Evolutionary conservation across 352 stramenopile species (phyloP).

Genomic region (Aphanomyces invadans): DNA sequence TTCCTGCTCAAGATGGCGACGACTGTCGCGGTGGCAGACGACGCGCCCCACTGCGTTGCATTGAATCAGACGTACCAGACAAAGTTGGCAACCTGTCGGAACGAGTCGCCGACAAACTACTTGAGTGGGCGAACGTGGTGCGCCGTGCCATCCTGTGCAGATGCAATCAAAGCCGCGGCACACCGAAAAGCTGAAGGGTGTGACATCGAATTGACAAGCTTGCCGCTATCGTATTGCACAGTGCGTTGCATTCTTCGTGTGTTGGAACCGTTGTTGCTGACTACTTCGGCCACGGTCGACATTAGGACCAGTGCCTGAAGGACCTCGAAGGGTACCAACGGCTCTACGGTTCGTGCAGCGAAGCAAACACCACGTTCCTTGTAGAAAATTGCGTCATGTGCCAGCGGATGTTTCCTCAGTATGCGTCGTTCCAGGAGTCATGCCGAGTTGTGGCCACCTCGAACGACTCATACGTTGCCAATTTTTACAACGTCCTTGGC

Average conservation of each 20-base stretch:
- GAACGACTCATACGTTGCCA: not conserved
- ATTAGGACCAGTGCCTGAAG: not conserved
- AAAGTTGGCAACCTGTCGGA: not conserved
- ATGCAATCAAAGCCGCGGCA: not conserved
- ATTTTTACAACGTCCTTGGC: not conserved
- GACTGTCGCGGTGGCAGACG: not conserved
- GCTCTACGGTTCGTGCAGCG: not conserved
- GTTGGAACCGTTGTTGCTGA: not conserved
- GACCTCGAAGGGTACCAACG: not conserved
- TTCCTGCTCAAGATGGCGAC: not conserved
- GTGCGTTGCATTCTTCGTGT: not conserved
- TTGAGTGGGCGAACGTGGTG: not conserved
- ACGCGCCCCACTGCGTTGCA: not conserved
- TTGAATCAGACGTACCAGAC: conserved; percentile 12
- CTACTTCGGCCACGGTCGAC: not conserved
- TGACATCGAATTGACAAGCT: not conserved
- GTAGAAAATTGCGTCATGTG: not conserved
- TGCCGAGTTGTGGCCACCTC: not conserved
- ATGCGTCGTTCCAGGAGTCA: not conserved
- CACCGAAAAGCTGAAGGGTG: not conserved
- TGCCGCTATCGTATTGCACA: not conserved
- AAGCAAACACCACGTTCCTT: not conserved
- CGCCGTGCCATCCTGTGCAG: not conserved
- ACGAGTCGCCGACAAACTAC: not conserved
- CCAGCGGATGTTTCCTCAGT: not conserved